A percentile compares a stretch with the other conserved stretches of the same genome.
phyloP scores from a whole-genome alignment of 2,329 filamentous ascomycete genomes.

The Epichloe sibirici region DNA sequence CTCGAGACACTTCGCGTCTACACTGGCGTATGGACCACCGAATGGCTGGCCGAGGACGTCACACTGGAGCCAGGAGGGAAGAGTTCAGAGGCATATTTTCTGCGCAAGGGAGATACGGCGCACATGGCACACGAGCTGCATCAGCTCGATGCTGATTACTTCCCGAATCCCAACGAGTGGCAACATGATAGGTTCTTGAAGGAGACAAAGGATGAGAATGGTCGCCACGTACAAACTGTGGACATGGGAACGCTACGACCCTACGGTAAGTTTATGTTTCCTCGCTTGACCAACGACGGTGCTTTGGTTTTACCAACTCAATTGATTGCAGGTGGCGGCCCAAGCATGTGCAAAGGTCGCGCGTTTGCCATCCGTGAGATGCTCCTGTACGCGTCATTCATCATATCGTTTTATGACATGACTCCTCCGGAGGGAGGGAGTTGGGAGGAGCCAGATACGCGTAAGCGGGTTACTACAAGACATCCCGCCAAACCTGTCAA shows the following conservation, averaged over 20 bases:
- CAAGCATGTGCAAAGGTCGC: conserved; percentile 21
- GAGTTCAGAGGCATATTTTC: conserved; percentile 13
- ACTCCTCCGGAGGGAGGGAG: conserved; percentile 15
- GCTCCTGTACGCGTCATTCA: conserved; percentile 20
- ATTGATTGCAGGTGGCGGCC: conserved; percentile 17
- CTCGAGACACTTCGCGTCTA: conserved; percentile 29
- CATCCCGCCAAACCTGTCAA: conserved; percentile 16
- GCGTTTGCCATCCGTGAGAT: conserved; percentile 22
- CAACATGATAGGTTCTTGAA: conserved; percentile 21
- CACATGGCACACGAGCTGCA: conserved; percentile 23
- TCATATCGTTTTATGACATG: conserved; percentile 26
- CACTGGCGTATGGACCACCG: conserved; percentile 20
- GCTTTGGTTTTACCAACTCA: not conserved
- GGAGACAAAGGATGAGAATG: conserved; percentile 14
- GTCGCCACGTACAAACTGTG: conserved; percentile 9
- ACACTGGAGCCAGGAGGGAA: conserved; percentile 16
- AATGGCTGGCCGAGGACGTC: conserved; percentile 20
- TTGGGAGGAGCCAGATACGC: conserved; percentile 16
- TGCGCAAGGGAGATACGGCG: conserved; percentile 23
- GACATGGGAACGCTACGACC: conserved; percentile 18
- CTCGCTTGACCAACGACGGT: too few relatives aligned
- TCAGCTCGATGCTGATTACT: conserved; percentile 21
- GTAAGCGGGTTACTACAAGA: conserved; percentile 16
- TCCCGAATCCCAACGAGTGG: conserved; percentile 24
- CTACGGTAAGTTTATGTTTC: conserved; percentile 17